Evolutionary conservation across 1,284 basidiomycete genomes (phyloP).

Genomic region (Austropuccinia psidii): DNA sequence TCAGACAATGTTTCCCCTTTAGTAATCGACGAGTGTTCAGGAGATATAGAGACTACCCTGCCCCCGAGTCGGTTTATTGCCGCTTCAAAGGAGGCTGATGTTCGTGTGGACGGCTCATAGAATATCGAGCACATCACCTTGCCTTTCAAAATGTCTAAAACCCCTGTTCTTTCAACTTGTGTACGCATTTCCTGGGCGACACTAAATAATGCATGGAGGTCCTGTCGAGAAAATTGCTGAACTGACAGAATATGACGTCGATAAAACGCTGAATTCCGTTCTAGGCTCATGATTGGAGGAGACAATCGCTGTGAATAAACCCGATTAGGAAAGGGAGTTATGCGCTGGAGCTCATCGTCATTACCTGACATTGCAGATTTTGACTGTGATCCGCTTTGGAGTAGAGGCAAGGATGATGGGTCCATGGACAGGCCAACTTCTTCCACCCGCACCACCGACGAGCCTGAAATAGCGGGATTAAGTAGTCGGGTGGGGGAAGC

Average conservation of each 20-base stretch:
- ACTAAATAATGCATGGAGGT: constrained; percentile 89
- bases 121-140: constrained; percentile 91
- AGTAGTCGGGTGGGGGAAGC: constrained; percentile 5
- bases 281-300: constrained; percentile 42
- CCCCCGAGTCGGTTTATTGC: constrained; percentile 98
- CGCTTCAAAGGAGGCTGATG: constrained; percentile 93
- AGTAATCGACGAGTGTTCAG: constrained; percentile 74
- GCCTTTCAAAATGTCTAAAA: constrained; percentile 80
- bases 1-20: constrained; percentile 94
- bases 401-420: neutral
- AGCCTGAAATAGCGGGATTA: constrained; percentile 38
- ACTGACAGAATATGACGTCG: constrained; percentile 89
- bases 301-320: constrained; percentile 42
- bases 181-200: constrained; percentile 94
- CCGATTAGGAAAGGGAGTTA: neutral
- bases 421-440: neutral
- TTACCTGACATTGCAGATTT: constrained; percentile 28
- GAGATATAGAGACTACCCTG: constrained; percentile 76
- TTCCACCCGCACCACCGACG: constrained; percentile 4
- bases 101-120: constrained; percentile 96
- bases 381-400: constrained; percentile 5
- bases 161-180: constrained; percentile 84
- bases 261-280: constrained; percentile 56
- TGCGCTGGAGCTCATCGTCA: constrained; percentile 36
- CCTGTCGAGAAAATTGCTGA: constrained; percentile 82